Evolutionary conservation across 768 basidiomycete genomes (phyloP).

Genomic region (Dendrothele bispora): DNA sequence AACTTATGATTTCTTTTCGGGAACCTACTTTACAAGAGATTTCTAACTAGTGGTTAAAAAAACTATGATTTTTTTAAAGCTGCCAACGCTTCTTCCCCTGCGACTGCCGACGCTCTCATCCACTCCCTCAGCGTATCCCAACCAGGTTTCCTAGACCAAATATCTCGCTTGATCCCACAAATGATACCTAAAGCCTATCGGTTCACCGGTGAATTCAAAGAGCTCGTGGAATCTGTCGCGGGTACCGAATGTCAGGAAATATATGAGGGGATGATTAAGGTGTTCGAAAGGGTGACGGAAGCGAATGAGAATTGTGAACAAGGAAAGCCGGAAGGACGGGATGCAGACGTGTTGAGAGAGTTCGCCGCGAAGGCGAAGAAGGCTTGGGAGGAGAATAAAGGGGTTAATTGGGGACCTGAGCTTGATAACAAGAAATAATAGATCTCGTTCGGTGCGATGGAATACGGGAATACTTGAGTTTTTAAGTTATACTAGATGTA

Average conservation of each 20-base stretch:
- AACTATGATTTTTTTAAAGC: slow-evolving; percentile 24
- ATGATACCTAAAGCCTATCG: slow-evolving; percentile 50
- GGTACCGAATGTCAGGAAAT: slow-evolving; percentile 23
- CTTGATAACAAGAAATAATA: too few species aligned
- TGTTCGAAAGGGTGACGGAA: slow-evolving; percentile 34
- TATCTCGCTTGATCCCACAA: slow-evolving; percentile 28
- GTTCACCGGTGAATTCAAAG: slow-evolving; percentile 51
- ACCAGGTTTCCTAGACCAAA: slow-evolving; percentile 29
- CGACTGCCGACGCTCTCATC: slow-evolving; percentile 46
- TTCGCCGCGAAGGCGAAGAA: slow-evolving; percentile 36
- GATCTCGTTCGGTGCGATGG: too few species aligned
- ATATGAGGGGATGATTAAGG: slow-evolving; percentile 36
- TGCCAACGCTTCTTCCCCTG: slow-evolving; percentile 49
- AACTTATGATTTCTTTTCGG: too few species aligned
- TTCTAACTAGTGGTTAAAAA: too few species aligned
- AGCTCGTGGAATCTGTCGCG: slow-evolving; percentile 44
- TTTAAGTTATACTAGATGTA: too few species aligned
- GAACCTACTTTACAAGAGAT: too few species aligned
- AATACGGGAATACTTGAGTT: too few species aligned
- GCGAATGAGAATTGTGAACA: slow-evolving; percentile 22
- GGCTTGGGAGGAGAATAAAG: background rate
- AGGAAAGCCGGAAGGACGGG: slow-evolving; percentile 20
- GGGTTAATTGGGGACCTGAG: background rate
- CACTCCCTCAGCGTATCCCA: slow-evolving; percentile 39
- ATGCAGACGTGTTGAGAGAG: slow-evolving; percentile 28